Conservation (phyloP, 371 early-diverging fungal genomes). For the Lichtheimia ornata region DNA sequence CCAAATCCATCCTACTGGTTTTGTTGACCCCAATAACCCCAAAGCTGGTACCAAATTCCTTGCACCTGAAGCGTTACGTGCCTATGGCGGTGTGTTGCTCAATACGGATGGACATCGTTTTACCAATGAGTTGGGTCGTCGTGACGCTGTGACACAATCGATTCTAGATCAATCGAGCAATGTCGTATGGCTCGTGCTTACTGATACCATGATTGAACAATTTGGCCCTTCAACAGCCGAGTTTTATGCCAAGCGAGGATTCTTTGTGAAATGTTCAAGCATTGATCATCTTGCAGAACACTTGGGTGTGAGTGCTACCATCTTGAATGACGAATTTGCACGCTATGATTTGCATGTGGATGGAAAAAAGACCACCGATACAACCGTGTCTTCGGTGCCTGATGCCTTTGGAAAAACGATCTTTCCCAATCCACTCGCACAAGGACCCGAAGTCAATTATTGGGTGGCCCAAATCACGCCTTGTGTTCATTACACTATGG, state of each 20-base stretch:
- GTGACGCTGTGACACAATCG: constrained; percentile 59
- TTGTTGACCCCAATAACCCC: constrained; percentile 74
- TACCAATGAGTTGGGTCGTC: constrained; percentile 68
- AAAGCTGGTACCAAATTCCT: constrained; percentile 60
- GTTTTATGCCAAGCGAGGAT: constrained; percentile 62
- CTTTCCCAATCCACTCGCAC: constrained; percentile 57
- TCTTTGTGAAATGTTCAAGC: constrained; percentile 58
- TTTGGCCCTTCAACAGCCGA: constrained; percentile 61
- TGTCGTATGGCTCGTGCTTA: constrained; percentile 56
- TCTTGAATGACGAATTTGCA: constrained; percentile 55
- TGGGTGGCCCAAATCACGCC: constrained; percentile 78
- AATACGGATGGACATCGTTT: constrained; percentile 72
- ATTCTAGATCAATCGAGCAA: constrained; percentile 32
- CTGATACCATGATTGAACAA: constrained; percentile 49
- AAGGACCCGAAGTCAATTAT: constrained; percentile 46
- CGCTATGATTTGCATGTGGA: constrained; percentile 55
- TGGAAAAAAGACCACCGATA: constrained; percentile 18
- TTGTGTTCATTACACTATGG: constrained; percentile 88
- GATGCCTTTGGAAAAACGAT: constrained; percentile 69
- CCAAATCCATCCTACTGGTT: constrained; percentile 89
- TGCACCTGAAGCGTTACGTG: constrained; percentile 86
- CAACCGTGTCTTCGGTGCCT: constrained; percentile 6
- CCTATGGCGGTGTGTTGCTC: constrained; percentile 76
- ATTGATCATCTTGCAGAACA: constrained; percentile 56
- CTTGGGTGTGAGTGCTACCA: constrained; percentile 45